phyloP scores from a whole-genome alignment of 108 stramenopile genomes.

The Cyclotella atomus region DNA sequence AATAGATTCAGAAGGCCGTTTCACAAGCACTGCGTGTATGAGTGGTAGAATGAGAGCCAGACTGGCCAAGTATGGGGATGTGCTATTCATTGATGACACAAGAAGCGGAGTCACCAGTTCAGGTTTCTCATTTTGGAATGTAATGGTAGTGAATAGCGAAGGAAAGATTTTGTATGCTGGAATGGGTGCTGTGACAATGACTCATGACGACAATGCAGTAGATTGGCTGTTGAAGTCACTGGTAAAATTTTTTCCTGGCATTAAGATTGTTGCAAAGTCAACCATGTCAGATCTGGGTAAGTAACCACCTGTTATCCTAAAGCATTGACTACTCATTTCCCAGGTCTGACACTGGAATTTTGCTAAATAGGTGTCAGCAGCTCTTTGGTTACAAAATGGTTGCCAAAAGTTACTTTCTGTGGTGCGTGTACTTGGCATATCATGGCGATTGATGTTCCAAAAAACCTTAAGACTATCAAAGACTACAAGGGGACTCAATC shows the following conservation, averaged over 20 bases:
- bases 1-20: not conserved
- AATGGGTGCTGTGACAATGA: not conserved
- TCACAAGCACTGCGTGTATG: constrained; percentile 2
- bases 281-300: not conserved
- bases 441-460: not conserved
- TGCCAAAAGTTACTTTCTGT: not conserved
- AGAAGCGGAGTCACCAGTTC: constrained; percentile 3
- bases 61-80: not conserved
- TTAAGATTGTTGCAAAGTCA: not conserved
- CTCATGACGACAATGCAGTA: not conserved
- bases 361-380: not conserved
- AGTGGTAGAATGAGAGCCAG: constrained; percentile 2
- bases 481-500: too few relatives aligned
- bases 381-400: not conserved
- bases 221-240: not conserved
- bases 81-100: constrained; percentile 11
- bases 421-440: not conserved
- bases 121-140: constrained; percentile 17
- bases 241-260: not conserved
- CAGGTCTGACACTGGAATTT: not conserved
- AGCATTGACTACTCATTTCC: not conserved
- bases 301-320: not conserved
- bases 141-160: not conserved
- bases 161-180: not conserved
- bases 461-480: not conserved